Base-by-base conservation (phyloP, 768 basidiomycete species). In the Amylocystis lapponica region DNA sequence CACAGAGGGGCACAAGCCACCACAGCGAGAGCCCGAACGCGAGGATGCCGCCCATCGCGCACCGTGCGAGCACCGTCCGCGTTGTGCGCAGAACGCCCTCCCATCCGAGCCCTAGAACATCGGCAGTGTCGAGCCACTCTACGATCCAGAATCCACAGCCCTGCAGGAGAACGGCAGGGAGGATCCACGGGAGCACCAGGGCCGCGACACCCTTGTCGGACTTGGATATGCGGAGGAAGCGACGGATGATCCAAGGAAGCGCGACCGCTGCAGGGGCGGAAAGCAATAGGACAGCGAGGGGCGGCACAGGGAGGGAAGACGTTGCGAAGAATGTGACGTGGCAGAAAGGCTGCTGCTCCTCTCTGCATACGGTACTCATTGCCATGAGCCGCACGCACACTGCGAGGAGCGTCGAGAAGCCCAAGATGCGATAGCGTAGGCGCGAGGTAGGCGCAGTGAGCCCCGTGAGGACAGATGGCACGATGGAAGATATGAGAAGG, bases 281-380 rank as follows among this genome's bases (percentile, higher is more conserved):
- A n/a, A 82, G 60, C 16, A 76, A 46, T 19, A 92, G 64, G 6
- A 84, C 74, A 23, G 70, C 65, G 1, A 66, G 36, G 0, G 89
- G 84, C 0, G 89, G 79, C 2, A 80, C 68, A 6, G 86, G 79
- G 0, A 81, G 64, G 8, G 82, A 74, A 0, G 82, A 77, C 0
- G 86, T 85, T 1, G 81, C 69, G 59, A 87, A 96, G 67, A 94
- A 98, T 1, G 95, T 94, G 41, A 93, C 84, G 48, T 76, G 70
- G 58, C 96, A 99, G 60, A 79, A 86, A 0, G 90, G 83, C 30
- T 88, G 82, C 62, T 97, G 95, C 58, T 98, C 95, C 61, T 99
- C 95, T 49, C 96, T 72, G 57, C 95, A 98, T 8, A 92, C 78
- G 0, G 93, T 95, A 59, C 86, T 89, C 36, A 77, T 65, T 0